Evolutionary conservation across 208 protist species (phyloP).

Genomic region (Trypanosoma vivax): DNA sequence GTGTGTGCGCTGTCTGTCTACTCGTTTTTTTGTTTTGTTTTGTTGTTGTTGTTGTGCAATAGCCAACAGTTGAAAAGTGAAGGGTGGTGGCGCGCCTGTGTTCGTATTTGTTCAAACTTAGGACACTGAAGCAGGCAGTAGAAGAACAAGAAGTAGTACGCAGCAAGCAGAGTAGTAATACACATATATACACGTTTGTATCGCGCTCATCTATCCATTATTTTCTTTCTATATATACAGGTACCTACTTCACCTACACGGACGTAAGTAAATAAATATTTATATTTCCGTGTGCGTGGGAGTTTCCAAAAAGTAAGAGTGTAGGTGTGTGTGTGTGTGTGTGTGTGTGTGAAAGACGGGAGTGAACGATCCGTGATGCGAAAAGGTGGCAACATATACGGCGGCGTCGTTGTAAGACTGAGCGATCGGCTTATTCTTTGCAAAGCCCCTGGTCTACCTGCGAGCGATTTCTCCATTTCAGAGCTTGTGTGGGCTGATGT

Average conservation of each 20-base stretch:
- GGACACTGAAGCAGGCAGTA: too few relatives aligned
- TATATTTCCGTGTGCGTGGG: constrained; percentile 2
- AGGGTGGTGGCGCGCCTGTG: too few relatives aligned
- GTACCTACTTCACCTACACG: constrained; percentile 1
- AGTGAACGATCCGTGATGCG: constrained; percentile 7
- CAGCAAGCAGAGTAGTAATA: too few relatives aligned
- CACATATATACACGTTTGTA: too few relatives aligned
- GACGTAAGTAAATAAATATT: background rate
- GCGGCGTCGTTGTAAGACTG: constrained; percentile 69
- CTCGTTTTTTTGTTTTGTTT: constrained; percentile 13
- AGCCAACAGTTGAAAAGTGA: too few relatives aligned
- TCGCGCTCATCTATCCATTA: background rate
- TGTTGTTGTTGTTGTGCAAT: constrained; percentile 15
- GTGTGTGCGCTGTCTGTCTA: constrained; percentile 11
- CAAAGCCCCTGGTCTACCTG: constrained; percentile 44
- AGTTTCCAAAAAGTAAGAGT: too few relatives aligned
- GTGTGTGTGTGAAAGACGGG: background rate
- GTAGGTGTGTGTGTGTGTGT: background rate
- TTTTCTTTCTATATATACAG: constrained; percentile 1
- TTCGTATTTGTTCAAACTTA: too few relatives aligned
- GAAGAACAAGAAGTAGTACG: too few relatives aligned
- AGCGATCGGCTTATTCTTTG: constrained; percentile 71
- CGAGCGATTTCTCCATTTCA: constrained; percentile 61
- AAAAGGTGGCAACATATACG: constrained; percentile 35
- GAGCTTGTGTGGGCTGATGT: constrained; percentile 69